Conservation (phyloP, 2,329 filamentous ascomycete species). For the Trichoderma aggressivum region DNA sequence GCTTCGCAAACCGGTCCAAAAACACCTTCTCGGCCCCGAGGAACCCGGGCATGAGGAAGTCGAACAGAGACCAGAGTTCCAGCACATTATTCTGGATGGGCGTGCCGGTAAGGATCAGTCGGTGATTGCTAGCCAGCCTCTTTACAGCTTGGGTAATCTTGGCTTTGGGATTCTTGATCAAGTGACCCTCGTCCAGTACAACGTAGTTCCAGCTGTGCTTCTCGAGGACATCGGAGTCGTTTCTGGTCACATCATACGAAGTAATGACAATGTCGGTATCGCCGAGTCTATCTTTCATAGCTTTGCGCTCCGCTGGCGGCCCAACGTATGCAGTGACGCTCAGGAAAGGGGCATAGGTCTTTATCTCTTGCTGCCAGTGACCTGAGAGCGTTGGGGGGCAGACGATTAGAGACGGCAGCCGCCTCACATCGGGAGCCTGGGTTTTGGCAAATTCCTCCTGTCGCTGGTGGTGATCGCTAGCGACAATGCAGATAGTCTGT, state of each 20-base stretch:
- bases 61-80: slow-evolving; percentile 95
- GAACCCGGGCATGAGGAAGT: slow-evolving; percentile 99
- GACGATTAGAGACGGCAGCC: slow-evolving; percentile 86
- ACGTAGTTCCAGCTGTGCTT: slow-evolving; percentile 95
- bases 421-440: slow-evolving; percentile 70
- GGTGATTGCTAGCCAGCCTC: slow-evolving; percentile 83
- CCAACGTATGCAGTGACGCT: slow-evolving; percentile 88
- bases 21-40: slow-evolving; percentile 94
- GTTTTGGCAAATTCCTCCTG: slow-evolving; percentile 88
- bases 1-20: slow-evolving; percentile 89
- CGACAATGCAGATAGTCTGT: slow-evolving; percentile 96
- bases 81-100: slow-evolving; percentile 98
- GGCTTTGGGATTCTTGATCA: slow-evolving; percentile 98
- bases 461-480: slow-evolving; percentile 92
- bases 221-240: slow-evolving; percentile 81
- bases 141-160: slow-evolving; percentile 96
- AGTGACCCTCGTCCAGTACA: slow-evolving; percentile 92
- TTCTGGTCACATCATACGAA: slow-evolving; percentile 96
- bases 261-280: slow-evolving; percentile 92
- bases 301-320: slow-evolving; percentile 73
- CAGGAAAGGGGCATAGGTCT: slow-evolving; percentile 91
- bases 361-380: slow-evolving; percentile 98
- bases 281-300: slow-evolving; percentile 65
- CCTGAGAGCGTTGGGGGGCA: slow-evolving; percentile 95
- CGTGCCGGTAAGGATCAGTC: slow-evolving; percentile 92